Conservation (phyloP, 2,329 filamentous ascomycete genomes). For the Fusarium coffeatum region DNA sequence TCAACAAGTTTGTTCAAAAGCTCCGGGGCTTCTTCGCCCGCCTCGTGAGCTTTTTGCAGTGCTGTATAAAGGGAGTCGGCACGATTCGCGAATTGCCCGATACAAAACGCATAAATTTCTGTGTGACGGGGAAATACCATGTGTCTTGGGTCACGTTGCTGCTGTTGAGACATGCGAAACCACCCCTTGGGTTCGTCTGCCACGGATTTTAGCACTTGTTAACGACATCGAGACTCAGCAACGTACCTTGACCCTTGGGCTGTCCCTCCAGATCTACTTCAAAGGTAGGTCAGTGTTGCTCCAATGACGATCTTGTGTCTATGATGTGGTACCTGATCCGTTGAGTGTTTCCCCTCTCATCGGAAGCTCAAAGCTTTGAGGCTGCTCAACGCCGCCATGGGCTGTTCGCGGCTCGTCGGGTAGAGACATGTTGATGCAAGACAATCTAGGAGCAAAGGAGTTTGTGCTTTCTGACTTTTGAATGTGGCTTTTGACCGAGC, state of each 20-base stretch:
- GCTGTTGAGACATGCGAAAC: not conserved
- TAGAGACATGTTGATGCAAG: conserved; percentile 1
- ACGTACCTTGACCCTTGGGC: not conserved
- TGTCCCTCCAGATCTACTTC: conserved; percentile 6
- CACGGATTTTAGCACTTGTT: not conserved
- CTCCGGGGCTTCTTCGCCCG: not conserved
- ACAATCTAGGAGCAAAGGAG: not conserved
- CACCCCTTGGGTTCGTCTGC: not conserved
- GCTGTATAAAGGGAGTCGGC: not conserved
- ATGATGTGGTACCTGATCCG: not conserved
- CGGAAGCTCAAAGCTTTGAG: not conserved
- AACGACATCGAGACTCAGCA: too few species aligned
- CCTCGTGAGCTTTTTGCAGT: not conserved
- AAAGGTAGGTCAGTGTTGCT: not conserved
- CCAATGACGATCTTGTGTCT: not conserved
- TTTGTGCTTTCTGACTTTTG: not conserved
- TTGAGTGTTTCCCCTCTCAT: not conserved
- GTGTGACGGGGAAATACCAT: conserved; percentile 9
- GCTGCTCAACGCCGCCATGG: not conserved
- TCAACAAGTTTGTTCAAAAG: not conserved
- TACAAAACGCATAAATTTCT: not conserved
- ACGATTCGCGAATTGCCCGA: not conserved
- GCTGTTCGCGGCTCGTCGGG: not conserved
- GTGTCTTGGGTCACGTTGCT: conserved; percentile 5
- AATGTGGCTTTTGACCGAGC: not conserved